Evolutionary conservation across 2,329 filamentous ascomycete species (phyloP).

Genomic region (Mollisiaceae sp.): DNA sequence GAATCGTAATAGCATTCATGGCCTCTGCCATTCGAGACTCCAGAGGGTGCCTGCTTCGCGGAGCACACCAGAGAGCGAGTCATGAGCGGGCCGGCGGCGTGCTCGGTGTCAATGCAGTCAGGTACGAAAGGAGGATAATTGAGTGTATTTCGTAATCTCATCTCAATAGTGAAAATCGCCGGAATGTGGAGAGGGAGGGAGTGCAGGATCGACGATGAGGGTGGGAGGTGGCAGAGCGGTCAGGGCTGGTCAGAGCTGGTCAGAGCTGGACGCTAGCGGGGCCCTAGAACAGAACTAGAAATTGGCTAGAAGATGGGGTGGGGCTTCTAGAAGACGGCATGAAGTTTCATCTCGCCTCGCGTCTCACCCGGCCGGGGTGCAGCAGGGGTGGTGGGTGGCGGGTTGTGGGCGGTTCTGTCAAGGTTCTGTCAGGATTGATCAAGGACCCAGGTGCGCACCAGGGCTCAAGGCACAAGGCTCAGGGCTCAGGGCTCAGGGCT

Average conservation of each 20-base stretch:
- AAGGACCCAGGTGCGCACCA: no score
- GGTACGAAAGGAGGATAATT: not conserved
- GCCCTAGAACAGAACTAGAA: not conserved
- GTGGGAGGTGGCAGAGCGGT: no score
- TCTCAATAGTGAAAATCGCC: not conserved
- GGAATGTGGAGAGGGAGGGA: slow-evolving; percentile 5
- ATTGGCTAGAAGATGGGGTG: not conserved
- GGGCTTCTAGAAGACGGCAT: slow-evolving; percentile 2
- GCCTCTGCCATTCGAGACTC: not conserved
- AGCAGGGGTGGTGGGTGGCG: no score
- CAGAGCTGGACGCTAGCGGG: not conserved
- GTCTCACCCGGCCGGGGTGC: no score
- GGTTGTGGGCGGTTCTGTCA: no score
- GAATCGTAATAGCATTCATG: not conserved
- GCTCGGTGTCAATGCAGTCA: not conserved
- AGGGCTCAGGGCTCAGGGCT: no score
- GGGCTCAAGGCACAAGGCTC: no score
- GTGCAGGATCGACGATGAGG: not conserved
- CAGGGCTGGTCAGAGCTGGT: no score
- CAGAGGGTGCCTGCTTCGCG: not conserved
- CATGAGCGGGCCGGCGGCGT: not conserved
- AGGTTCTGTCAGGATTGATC: no score
- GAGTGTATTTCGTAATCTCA: not conserved
- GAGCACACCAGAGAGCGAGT: not conserved
- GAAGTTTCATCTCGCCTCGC: not conserved